Conservation (phyloP, 306 rosid species). For the Vigna nakashimae region DNA sequence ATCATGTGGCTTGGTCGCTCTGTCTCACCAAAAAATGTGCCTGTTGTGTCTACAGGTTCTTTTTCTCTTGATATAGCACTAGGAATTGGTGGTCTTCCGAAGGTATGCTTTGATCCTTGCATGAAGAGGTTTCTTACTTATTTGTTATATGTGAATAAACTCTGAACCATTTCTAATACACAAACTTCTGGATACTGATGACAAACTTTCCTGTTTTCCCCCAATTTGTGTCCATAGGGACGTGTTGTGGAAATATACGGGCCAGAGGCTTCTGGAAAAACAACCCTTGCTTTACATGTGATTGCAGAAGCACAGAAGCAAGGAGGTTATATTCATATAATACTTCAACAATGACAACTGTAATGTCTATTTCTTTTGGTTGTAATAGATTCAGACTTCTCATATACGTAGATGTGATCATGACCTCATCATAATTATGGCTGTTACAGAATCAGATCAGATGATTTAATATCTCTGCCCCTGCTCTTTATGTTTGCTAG, state of each 20-base stretch:
- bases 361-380: conserved; percentile 20
- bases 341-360: conserved; percentile 36
- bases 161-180: not conserved
- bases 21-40: conserved; percentile 54
- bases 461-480: conserved; percentile 1
- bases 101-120: conserved; percentile 62
- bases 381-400: conserved; percentile 26
- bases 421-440: not conserved
- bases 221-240: conserved; percentile 60
- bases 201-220: conserved; percentile 2
- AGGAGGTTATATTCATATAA: conserved; percentile 68
- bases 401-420: conserved; percentile 1
- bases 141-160: conserved; percentile 27
- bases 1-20: conserved; percentile 97
- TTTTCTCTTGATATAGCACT: conserved; percentile 83
- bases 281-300: conserved; percentile 88
- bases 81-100: conserved; percentile 89
- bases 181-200: not conserved
- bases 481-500: not conserved
- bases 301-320: conserved; percentile 94
- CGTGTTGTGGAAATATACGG: conserved; percentile 94
- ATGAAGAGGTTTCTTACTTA: conserved; percentile 28
- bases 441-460: not conserved
- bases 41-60: conserved; percentile 88
- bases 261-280: conserved; percentile 96